Percentiles rank a stretch among this genome's conserved stretches.
Evolutionary conservation across 2,329 filamentous ascomycete genomes (phyloP).

Genomic region (Chaetomiaceae sp.): DNA sequence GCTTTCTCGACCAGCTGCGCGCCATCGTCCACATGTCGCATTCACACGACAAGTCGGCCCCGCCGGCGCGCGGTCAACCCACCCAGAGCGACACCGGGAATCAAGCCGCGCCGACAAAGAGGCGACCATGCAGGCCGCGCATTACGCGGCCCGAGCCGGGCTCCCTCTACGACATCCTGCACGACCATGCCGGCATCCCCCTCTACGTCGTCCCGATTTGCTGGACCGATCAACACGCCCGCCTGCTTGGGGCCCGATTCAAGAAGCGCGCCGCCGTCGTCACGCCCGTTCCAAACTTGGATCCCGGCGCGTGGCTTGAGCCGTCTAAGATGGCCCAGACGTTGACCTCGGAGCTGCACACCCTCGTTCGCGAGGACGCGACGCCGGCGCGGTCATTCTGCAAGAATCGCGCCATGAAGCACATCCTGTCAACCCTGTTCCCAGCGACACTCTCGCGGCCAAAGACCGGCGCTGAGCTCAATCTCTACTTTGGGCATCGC

Average conservation of each 20-base stretch:
- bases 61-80: conserved; percentile 7
- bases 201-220: conserved; percentile 51
- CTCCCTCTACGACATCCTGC: conserved; percentile 51
- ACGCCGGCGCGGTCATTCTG: conserved; percentile 28
- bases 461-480: conserved; percentile 39
- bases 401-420: conserved; percentile 40
- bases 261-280: conserved; percentile 39
- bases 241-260: conserved; percentile 46
- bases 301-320: conserved; percentile 17
- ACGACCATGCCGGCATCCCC: conserved; percentile 42
- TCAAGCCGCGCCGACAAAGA: neutral
- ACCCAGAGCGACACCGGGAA: neutral
- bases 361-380: conserved; percentile 34
- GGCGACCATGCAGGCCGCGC: conserved; percentile 27
- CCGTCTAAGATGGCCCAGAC: conserved; percentile 41
- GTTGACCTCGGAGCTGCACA: conserved; percentile 42
- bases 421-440: conserved; percentile 43
- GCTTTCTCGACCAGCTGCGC: conserved; percentile 28
- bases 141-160: conserved; percentile 41
- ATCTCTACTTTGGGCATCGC: conserved; percentile 46
- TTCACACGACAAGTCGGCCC: conserved; percentile 12
- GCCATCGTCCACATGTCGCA: conserved; percentile 27
- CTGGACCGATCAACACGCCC: conserved; percentile 51
- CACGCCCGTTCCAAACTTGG: conserved; percentile 36
- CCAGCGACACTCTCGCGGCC: conserved; percentile 31